Base-by-base conservation (phyloP, 2,329 filamentous ascomycete genomes). In the Boeremia lycopersici region DNA sequence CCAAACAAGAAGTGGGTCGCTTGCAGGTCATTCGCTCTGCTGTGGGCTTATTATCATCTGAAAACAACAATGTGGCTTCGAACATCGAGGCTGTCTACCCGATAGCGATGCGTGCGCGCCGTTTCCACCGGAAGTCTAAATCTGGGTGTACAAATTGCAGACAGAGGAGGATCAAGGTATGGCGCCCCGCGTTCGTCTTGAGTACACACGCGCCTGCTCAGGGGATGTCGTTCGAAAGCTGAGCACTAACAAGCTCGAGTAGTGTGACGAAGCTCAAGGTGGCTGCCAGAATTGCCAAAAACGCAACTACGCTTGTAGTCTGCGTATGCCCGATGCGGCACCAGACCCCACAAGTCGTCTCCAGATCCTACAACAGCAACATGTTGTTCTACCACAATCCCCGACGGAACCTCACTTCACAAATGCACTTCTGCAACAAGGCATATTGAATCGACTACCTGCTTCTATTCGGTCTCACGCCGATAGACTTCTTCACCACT, bases 401-500 rank as follows among this genome's bases (percentile, higher is more conserved):
- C 42, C 52, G 17, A 35, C 52, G 15, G 54, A 53, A 25, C 55
- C 58, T 40, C 40, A 47, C 6, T 55, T 67, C 4, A 35, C 61
- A 28, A 57, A 64, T 38, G 33, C 38, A 11, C 33, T 61, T n/a
- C 8, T 49, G 5, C 53, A 56, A 25, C 47, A 53, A 42, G 57
- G 43, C 13, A 29, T 64, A 6, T 26, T 65, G 6, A 30, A 56
- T 13, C 52, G 46, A n/a, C 51, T 60, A 7, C 56, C 67, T 15
- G 44, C 48, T 6, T 12, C 43, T 8, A 28, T 60, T 7, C 60
- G 47, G 13, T 42, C 59, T n/a, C 56, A 47, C 4, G 59, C 62
- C 23, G 47, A 52, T 23, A 36, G 54, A 5, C 57, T 73, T 17
- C 33, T 73, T 12, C 52, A 63, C 36, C 64, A 72, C 36, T 73